Base-by-base conservation (phyloP, 1,284 basidiomycete species). In the Pyrrhoderma lamaoense region DNA sequence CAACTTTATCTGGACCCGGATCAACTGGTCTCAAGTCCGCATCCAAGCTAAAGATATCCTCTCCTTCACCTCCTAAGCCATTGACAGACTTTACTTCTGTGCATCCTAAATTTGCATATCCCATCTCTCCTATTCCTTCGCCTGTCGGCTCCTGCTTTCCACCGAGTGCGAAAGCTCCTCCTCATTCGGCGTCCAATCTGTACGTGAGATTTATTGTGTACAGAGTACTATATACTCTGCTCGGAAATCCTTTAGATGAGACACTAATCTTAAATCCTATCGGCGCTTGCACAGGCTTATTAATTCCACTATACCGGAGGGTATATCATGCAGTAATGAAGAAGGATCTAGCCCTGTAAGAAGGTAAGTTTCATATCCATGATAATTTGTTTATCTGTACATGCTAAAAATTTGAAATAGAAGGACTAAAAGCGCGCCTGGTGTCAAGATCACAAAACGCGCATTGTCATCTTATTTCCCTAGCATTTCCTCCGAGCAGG, bases 341-440 rank as follows among this genome's bases (percentile, higher is more conserved):
- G n/a, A 19, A 5, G 46, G 25, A 11, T 38, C 34, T 36, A 19
- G 18, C 46, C 22, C 14, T 31, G 35, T 47, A n/a, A 36, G 46
- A 21, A 47, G 46, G 46, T 47, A 38, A 8, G 35, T 8, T 21
- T 45, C 16, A 46, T 37, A 42, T 23, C 8, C 25, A 18, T 35
- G 44, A 31, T 5, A 31, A 5, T 31, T 16, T 45, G n/a, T 35
- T 23, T 3, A 3, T 9, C 8, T n/a, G 2, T 18, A 51, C 19
- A 19, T 27, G 21, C 9, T 53, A 34, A 50, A 19, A 9, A 35
- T 8, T 16, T 14, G 16, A 39, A 35, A 45, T 35, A 54, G 52
- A 47, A 54, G 52, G 31, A 54, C 52, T 38, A 54, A 50, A 19
- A 54, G 52, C 35, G 48, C 52, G 2, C 52, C 52, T n/a, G 52